phyloP scores from a whole-genome alignment of 2,329 filamentous ascomycete genomes.

The Colletotrichum acutatum region DNA sequence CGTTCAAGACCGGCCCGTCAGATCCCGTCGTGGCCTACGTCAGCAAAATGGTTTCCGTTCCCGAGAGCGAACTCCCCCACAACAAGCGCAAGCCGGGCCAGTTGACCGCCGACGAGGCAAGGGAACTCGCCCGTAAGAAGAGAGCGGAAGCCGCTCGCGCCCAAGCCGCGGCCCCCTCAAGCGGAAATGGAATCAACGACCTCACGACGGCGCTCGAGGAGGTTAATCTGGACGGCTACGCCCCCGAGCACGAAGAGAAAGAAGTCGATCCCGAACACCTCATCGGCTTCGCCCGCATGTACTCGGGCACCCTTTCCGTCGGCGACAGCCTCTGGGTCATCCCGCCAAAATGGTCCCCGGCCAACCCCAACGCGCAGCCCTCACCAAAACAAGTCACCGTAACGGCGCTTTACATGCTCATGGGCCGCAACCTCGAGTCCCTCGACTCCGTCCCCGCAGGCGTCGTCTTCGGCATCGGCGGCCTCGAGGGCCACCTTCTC shows the following conservation, averaged over 20 bases:
- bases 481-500: conserved; percentile 91
- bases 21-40: conserved; percentile 93
- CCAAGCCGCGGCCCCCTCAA: conserved; percentile 66
- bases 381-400: conserved; percentile 86
- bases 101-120: conserved; percentile 88
- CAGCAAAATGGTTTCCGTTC: conserved; percentile 97
- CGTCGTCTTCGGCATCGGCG: conserved; percentile 94
- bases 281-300: conserved; percentile 93
- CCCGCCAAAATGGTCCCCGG: conserved; percentile 91
- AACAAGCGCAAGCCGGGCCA: conserved; percentile 80
- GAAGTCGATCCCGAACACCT: conserved; percentile 84
- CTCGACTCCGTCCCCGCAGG: conserved; percentile 89
- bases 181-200: conserved; percentile 61
- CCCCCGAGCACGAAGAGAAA: conserved; percentile 61
- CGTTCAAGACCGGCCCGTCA: conserved; percentile 76
- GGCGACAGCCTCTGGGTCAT: conserved; percentile 93
- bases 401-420: conserved; percentile 91
- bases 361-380: conserved; percentile 76
- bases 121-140: conserved; percentile 88
- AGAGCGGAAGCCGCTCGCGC: conserved; percentile 87
- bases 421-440: conserved; percentile 89
- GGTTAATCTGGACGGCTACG: conserved; percentile 66
- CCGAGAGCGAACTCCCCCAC: conserved; percentile 89
- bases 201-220: conserved; percentile 71
- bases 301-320: conserved; percentile 88